phyloP scores from a whole-genome alignment of 768 basidiomycete species.

The Tricholoma hemisulphureum region DNA sequence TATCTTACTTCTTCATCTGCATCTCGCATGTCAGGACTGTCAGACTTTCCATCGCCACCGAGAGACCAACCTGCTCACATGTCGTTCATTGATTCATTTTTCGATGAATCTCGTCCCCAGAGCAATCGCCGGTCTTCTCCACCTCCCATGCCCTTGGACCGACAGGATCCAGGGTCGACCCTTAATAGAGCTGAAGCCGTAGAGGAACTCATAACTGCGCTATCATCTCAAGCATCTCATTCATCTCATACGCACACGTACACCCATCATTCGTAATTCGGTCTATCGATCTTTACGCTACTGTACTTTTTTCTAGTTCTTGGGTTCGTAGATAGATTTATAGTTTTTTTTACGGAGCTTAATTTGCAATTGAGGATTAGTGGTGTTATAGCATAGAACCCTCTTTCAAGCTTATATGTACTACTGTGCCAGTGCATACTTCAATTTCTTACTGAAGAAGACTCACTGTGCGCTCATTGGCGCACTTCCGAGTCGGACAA shows the following conservation, averaged over 20 bases:
- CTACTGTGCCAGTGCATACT: too few species aligned
- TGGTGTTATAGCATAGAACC: neutral
- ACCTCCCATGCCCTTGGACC: slow-evolving; percentile 5
- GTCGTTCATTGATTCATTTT: slow-evolving; percentile 46
- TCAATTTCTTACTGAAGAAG: too few species aligned
- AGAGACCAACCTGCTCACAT: slow-evolving; percentile 32
- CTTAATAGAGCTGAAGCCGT: slow-evolving; percentile 28
- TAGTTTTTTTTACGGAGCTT: neutral
- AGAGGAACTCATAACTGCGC: slow-evolving; percentile 25
- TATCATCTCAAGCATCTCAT: slow-evolving; percentile 21
- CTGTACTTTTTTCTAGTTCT: slow-evolving; percentile 1
- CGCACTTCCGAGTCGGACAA: too few species aligned
- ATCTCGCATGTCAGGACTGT: slow-evolving; percentile 69
- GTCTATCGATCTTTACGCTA: slow-evolving; percentile 1
- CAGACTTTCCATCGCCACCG: slow-evolving; percentile 72
- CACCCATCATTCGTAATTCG: neutral
- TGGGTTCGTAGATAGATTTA: neutral
- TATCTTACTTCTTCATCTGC: slow-evolving; percentile 58
- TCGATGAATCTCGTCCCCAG: slow-evolving; percentile 30
- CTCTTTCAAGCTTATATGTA: too few species aligned
- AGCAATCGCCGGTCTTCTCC: slow-evolving; percentile 13
- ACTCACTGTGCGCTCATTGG: too few species aligned
- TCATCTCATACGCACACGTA: slow-evolving; percentile 10
- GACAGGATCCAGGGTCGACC: slow-evolving; percentile 18
- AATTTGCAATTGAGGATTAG: neutral